Conservation (phyloP, 2,329 filamentous ascomycete species). For the Calonectria naviculata region DNA sequence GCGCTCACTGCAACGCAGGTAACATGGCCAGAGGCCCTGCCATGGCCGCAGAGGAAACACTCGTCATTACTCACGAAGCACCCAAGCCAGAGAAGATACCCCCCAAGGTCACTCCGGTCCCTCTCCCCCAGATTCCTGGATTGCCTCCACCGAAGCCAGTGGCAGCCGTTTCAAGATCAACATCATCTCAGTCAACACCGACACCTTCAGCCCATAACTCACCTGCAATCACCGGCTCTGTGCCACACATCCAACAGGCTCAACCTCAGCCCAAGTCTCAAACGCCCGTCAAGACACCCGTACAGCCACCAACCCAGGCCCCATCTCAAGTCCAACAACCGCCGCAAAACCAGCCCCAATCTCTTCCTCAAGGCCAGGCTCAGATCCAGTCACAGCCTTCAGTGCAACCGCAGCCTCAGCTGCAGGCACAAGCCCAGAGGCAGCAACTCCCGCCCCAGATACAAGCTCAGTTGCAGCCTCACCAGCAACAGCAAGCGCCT, state of each 20-base stretch:
- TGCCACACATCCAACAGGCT: neutral
- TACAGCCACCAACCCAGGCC: neutral
- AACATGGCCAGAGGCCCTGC: slow-evolving; percentile 36
- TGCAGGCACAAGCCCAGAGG: neutral
- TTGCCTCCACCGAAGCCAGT: slow-evolving; percentile 47
- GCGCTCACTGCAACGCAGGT: slow-evolving; percentile 58
- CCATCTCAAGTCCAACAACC: neutral
- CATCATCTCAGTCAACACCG: slow-evolving; percentile 41
- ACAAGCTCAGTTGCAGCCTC: slow-evolving; percentile 17
- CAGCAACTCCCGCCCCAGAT: slow-evolving; percentile 32
- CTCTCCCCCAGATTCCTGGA: slow-evolving; percentile 48
- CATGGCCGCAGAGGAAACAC: slow-evolving; percentile 40
- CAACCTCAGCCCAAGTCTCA: slow-evolving; percentile 19
- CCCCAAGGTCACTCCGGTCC: slow-evolving; percentile 50
- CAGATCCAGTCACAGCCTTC: slow-evolving; percentile 1
- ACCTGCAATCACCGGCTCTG: slow-evolving; percentile 23
- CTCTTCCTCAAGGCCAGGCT: neutral
- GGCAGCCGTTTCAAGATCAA: slow-evolving; percentile 35
- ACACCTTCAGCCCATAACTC: slow-evolving; percentile 30
- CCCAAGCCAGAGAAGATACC: slow-evolving; percentile 39
- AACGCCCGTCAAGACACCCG: neutral
- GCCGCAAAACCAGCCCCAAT: neutral
- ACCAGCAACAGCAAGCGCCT: neutral
- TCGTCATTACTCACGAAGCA: slow-evolving; percentile 34
- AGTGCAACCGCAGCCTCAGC: neutral